Conservation (phyloP, 345 rosid species). For the Luvunga scandens region DNA sequence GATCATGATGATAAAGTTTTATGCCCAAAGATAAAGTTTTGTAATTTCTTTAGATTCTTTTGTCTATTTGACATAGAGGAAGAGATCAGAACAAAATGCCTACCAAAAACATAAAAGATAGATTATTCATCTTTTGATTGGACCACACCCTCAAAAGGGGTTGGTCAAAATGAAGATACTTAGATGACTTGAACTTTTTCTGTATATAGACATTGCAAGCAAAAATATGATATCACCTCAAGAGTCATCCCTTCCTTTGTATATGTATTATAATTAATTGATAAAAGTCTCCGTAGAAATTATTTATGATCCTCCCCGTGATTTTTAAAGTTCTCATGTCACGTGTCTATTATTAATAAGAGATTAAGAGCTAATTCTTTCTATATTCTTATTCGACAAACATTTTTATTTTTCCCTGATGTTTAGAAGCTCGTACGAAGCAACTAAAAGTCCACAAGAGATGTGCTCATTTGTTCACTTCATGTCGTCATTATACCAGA, state of each 20-base stretch:
- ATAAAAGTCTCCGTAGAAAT: no score
- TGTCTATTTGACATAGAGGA: background rate
- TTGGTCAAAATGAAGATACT: background rate
- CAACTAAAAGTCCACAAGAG: background rate
- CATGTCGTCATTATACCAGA: constrained; percentile 27
- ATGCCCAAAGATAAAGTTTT: background rate
- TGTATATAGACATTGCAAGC: background rate
- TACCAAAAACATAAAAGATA: background rate
- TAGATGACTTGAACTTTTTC: background rate
- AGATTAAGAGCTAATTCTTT: no score
- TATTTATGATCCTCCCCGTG: no score
- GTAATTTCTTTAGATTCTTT: background rate
- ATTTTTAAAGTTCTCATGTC: no score
- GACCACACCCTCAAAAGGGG: background rate
- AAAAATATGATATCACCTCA: background rate
- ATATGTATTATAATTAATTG: no score
- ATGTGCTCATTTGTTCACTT: constrained; percentile 28
- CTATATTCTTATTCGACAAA: no score
- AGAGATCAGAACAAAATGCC: background rate
- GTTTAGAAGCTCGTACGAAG: background rate
- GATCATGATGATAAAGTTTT: background rate
- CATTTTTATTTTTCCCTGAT: no score
- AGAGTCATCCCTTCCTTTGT: no score
- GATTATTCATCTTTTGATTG: background rate
- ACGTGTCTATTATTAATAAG: no score